phyloP scores from a whole-genome alignment of 2,329 filamentous ascomycete species.

The Aureobasidium pullulans region DNA sequence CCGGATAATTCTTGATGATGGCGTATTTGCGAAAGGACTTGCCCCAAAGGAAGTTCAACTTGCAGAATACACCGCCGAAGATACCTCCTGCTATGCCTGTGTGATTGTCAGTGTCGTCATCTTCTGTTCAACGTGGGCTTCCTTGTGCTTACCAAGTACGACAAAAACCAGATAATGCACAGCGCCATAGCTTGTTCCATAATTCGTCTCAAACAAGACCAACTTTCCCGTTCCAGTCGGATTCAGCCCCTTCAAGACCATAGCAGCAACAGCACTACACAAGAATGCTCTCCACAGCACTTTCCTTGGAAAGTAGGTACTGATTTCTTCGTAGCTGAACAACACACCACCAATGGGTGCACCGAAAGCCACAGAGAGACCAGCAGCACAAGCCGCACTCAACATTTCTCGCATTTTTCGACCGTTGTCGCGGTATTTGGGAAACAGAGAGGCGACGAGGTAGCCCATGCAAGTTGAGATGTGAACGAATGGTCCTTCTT shows the following conservation, averaged over 20 bases:
- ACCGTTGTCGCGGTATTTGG: constrained; percentile 51
- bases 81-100: constrained; percentile 46
- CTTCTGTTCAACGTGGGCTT: too few relatives aligned
- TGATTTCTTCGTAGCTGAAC: constrained; percentile 55
- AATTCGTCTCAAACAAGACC: constrained; percentile 54
- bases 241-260: constrained; percentile 51
- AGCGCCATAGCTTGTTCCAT: constrained; percentile 48
- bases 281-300: constrained; percentile 55
- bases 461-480: constrained; percentile 53
- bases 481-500: constrained; percentile 57
- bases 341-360: constrained; percentile 56
- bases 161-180: constrained; percentile 52
- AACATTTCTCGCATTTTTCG: constrained; percentile 53
- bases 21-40: constrained; percentile 46
- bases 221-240: constrained; percentile 54
- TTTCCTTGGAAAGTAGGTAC: constrained; percentile 52
- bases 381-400: constrained; percentile 50
- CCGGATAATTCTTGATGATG: constrained; percentile 49
- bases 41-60: constrained; percentile 51
- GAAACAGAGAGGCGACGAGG: constrained; percentile 44
- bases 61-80: constrained; percentile 53
- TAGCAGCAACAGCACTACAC: constrained; percentile 49
- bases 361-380: constrained; percentile 54
- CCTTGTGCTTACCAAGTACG: constrained; percentile 33
- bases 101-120: background rate